These are phyloP conservation scores for Eucalyptus camaldulensis DNA, from an alignment of 345 rosid genomes.

Conservation along the genomic window DNA sequence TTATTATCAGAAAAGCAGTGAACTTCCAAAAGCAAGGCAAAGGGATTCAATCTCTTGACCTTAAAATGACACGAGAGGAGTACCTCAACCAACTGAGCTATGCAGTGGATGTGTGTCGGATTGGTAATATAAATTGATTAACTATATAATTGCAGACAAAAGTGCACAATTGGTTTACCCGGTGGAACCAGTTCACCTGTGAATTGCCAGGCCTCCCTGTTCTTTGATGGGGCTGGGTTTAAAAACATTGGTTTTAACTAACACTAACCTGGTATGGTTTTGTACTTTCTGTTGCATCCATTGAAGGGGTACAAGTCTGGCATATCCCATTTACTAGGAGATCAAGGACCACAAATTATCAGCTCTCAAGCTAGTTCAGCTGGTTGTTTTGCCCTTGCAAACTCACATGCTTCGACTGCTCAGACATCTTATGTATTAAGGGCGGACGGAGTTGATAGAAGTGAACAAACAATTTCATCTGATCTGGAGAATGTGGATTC, in stretches of 20 bases:
- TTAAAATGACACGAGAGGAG: neutral
- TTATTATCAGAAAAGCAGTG: neutral
- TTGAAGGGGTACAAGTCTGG: slow-evolving; percentile 39
- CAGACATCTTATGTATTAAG: slow-evolving; percentile 14
- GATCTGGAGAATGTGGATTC: slow-evolving; percentile 30
- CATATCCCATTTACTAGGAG: slow-evolving; percentile 9
- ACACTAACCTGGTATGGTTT: neutral
- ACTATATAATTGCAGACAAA: neutral
- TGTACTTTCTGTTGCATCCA: neutral
- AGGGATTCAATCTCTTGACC: neutral
- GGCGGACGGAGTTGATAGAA: slow-evolving; percentile 16
- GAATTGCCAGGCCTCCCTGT: neutral
- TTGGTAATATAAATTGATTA: neutral
- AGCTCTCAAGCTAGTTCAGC: slow-evolving; percentile 18
- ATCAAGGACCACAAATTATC: slow-evolving; percentile 16
- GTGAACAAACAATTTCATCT: slow-evolving; percentile 20
- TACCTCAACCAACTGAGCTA: neutral
- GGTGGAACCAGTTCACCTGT: neutral
- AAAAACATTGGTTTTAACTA: neutral
- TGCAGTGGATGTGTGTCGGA: neutral
- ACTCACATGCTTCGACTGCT: slow-evolving; percentile 10
- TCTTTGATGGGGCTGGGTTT: neutral
- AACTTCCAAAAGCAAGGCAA: neutral
- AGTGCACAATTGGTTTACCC: neutral
- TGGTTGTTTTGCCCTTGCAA: slow-evolving; percentile 9